Conservation (phyloP, 257 asterid genomes). For the Eustoma russellianum region DNA sequence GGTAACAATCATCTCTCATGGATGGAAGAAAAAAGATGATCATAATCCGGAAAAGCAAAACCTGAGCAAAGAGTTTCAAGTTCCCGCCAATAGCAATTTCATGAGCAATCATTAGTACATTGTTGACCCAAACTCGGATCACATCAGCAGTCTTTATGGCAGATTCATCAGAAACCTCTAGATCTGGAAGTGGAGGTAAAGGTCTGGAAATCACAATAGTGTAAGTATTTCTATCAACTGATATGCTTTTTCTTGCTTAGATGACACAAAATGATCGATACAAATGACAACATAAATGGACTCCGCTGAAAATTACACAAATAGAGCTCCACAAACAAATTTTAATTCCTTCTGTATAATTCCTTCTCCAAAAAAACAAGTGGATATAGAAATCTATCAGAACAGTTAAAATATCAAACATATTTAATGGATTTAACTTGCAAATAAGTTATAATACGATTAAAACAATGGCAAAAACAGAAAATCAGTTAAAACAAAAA, state of each 20-base stretch:
- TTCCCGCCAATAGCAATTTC: conserved; percentile 69
- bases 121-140: conserved; percentile 49
- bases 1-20: conserved; percentile 1
- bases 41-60: conserved; percentile 20
- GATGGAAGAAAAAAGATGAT: conserved; percentile 6
- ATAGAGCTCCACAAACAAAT: background rate
- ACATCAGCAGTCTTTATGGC: conserved; percentile 64
- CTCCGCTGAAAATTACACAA: background rate
- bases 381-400: background rate
- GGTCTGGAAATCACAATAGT: conserved; percentile 44
- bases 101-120: conserved; percentile 49
- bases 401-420: no score
- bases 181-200: conserved; percentile 85
- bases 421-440: no score
- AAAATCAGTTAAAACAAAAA: background rate
- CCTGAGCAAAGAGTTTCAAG: conserved; percentile 54
- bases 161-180: conserved; percentile 69
- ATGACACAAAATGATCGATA: conserved; percentile 2
- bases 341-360: background rate
- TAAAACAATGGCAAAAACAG: background rate
- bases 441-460: no score
- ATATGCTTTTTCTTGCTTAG: conserved; percentile 3
- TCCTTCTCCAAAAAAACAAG: background rate
- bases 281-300: background rate
- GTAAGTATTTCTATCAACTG: conserved; percentile 1